Evolutionary conservation across 2,329 filamentous ascomycete species (phyloP), one percentile per base, ranked within the genome.

Genomic region (Ophiocordyceps polyrhachis-furcata): DNA sequence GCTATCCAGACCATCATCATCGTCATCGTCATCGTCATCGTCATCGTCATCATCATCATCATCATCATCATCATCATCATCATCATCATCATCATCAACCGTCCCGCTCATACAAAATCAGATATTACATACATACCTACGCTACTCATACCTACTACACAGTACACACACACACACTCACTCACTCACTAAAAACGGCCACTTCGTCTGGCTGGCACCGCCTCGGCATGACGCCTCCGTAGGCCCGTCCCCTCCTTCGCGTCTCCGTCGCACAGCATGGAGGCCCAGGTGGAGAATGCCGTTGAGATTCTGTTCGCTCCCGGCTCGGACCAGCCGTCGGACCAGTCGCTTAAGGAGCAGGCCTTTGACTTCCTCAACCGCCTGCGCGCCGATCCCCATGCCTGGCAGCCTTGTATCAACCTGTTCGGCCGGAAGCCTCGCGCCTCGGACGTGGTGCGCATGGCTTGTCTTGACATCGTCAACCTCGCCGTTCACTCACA

Each of bases 401-500:
- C 82, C 62, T 94, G 89, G 85, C 87, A 93, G 62, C 77, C 85
- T 55, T 93, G 88, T 66, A 77, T 91, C 45, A 67, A 75, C 32
- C 79, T 98, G 53, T 96, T 96, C 66, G 83, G 79, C 45, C 78
- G 84, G 59, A 73, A 73, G 14, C 86, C 85, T 43, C 77, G 76
- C 49, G 69, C 80, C 44, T 79, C 82, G 51, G 88, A 95, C 53
- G 79, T 94, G 45, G 82, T 93, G 43, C 84, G 91, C 44, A 76
- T 94, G 59, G 83, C 91, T 49, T 85, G 83, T 50, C 75, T 98
- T 50, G 91, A 98, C 59, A 79, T 95, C 43, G 79, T 98, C 62
- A 96, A 94, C 65, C 86, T 83, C 66, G 86, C 87, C 42, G 78
- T 95, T 42, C 83, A 93, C 57, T 79, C 77, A 41, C 83, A 85